Percentiles rank a stretch among this genome's conserved stretches.
phyloP scores from a whole-genome alignment of 495 filamentous ascomycete genomes.

The Penicillium argentinense region DNA sequence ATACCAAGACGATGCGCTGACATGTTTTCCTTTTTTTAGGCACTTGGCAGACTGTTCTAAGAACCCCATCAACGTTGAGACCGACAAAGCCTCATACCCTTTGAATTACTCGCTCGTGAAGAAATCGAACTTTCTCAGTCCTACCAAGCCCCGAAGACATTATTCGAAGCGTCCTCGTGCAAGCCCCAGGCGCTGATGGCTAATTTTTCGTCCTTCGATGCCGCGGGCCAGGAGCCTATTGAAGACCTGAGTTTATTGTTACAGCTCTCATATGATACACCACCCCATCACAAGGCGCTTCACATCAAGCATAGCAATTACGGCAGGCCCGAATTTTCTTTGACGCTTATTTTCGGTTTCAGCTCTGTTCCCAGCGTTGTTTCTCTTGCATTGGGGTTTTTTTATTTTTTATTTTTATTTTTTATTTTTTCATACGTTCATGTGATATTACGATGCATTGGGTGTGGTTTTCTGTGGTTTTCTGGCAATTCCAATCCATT shows the following conservation, averaged over 20 bases:
- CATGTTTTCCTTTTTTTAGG: not conserved
- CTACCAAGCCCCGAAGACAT: not conserved
- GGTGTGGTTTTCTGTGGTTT: not conserved
- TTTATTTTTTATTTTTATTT: not conserved
- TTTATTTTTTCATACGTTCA: not conserved
- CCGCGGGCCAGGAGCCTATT: no score
- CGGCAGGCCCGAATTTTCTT: not conserved
- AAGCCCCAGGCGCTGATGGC: not conserved
- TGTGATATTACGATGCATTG: not conserved
- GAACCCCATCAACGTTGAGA: not conserved
- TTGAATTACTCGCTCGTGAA: not conserved
- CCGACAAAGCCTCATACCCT: not conserved
- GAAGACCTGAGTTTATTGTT: not conserved
- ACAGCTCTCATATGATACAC: not conserved
- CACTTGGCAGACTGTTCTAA: slow-evolving; percentile 7
- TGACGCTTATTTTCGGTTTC: not conserved
- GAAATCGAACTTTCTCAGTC: not conserved
- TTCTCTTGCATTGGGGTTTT: not conserved
- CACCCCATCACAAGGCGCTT: not conserved
- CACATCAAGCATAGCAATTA: slow-evolving; percentile 3
- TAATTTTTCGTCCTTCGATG: not conserved
- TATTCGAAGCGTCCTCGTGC: not conserved
- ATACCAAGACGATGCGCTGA: slow-evolving; percentile 1
- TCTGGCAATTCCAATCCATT: slow-evolving; percentile 1
- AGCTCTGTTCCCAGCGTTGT: not conserved